Base-by-base conservation (phyloP, 2,329 filamentous ascomycete species). In the Cytospora paraplurivora region DNA sequence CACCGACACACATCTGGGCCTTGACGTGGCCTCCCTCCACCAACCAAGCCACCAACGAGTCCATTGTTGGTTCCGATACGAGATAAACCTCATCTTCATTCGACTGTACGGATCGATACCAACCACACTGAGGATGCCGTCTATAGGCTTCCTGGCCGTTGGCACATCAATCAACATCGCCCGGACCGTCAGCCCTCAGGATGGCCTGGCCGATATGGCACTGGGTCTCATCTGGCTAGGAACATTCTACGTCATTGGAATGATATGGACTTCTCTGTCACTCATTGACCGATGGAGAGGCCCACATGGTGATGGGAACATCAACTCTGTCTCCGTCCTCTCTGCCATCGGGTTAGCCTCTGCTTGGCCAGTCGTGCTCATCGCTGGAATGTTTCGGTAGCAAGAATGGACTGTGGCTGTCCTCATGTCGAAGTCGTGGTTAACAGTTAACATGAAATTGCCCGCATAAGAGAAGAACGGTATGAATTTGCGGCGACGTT, bases 261-360 rank as follows among this genome's bases (percentile, higher is more conserved):
- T 72, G 67, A 65, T 72, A 58, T 71, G 69, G 51, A 71, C 70
- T 3, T 41, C 62, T 1, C 7, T 65, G 41, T 59, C 68, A 35
- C 65, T 72, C 52, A 68, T 71, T n/a, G 70, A 72, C 64, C 67
- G 70, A 37, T 72, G 70, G 70, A 65, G 69, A 35, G 70, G 70
- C 3, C 66, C 67, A 7, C 68, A 71, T 52, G 69, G 70, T 19
- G 67, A 64, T 7, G 59, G 64, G 3, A 33, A 58, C 17, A 70
- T 69, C 2, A 55, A 59, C 33, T 60, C 69, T 35, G 37, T 62
- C 10, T 64, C 67, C 1, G 62, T 71, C 10, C 17, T 71, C 17
- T 68, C 62, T 0, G 69, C 70, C 0, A 6, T 69, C 0, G 6
- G 70, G 32, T 52, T 71, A 27, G 56, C 70, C 17, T 60, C 65